Percentiles rank a stretch among this genome's conserved stretches.
phyloP scores from a whole-genome alignment of 768 basidiomycete species.

The Pleurotus sapidus region DNA sequence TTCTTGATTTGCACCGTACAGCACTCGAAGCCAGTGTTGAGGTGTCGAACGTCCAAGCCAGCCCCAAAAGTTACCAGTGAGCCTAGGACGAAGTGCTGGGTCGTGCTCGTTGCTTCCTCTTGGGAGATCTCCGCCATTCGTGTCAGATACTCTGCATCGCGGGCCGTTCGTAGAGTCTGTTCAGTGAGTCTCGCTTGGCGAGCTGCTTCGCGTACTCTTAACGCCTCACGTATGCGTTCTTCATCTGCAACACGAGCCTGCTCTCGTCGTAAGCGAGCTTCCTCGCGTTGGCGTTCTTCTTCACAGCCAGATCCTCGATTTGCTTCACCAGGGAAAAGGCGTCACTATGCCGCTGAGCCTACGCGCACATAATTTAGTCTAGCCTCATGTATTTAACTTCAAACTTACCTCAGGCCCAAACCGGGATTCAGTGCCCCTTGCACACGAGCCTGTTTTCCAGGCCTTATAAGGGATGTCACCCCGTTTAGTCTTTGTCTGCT shows the following conservation, averaged over 20 bases:
- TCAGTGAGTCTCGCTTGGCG: not conserved
- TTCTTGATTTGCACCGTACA: conserved; percentile 44
- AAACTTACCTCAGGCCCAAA: too few species aligned
- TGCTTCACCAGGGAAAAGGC: too few species aligned
- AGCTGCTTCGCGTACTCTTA: not conserved
- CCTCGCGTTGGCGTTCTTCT: too few species aligned
- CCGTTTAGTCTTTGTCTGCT: too few species aligned
- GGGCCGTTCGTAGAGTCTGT: conserved; percentile 10
- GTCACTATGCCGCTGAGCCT: too few species aligned
- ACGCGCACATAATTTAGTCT: too few species aligned
- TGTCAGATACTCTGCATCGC: conserved; percentile 15
- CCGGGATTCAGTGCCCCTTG: too few species aligned
- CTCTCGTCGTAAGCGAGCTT: too few species aligned
- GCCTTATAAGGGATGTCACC: too few species aligned
- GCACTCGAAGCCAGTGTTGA: conserved; percentile 51
- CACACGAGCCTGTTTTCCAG: too few species aligned
- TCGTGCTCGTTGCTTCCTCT: conserved; percentile 39
- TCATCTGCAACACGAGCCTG: not conserved
- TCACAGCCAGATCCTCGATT: too few species aligned
- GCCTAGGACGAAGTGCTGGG: conserved; percentile 40
- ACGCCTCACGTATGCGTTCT: not conserved
- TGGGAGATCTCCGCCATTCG: conserved; percentile 18
- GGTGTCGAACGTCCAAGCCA: conserved; percentile 41
- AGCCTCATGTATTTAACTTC: too few species aligned
- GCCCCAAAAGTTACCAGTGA: conserved; percentile 48